Conservation (phyloP, 352 stramenopile genomes). For the Pythium apleroticum region DNA sequence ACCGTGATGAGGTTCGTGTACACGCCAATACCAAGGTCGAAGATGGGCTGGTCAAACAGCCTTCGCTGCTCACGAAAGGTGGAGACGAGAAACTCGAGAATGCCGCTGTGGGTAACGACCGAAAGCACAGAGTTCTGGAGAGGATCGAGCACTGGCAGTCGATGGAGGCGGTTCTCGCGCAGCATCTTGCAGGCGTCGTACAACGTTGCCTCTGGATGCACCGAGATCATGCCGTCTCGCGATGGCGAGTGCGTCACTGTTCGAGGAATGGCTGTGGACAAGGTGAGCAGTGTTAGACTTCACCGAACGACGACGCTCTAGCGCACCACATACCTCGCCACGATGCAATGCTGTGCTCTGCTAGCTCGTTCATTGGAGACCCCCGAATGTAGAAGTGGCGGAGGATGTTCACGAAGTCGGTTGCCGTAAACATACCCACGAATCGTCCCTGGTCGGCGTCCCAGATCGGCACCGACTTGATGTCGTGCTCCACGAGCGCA, state of each 20-base stretch:
- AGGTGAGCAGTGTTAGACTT: background rate
- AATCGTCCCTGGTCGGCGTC: slow-evolving; percentile 94
- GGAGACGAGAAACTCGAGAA: slow-evolving; percentile 96
- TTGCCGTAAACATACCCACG: slow-evolving; percentile 96
- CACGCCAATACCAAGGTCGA: slow-evolving; percentile 94
- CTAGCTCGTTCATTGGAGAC: slow-evolving; percentile 87
- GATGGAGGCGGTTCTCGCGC: slow-evolving; percentile 86
- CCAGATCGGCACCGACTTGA: slow-evolving; percentile 97
- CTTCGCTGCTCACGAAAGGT: slow-evolving; percentile 96
- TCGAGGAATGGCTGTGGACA: slow-evolving; percentile 76
- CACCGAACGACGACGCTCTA: background rate
- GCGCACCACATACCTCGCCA: slow-evolving; percentile 58
- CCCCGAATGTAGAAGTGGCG: slow-evolving; percentile 92
- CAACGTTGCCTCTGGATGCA: slow-evolving; percentile 89
- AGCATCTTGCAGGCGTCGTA: slow-evolving; percentile 91
- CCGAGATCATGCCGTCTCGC: slow-evolving; percentile 69
- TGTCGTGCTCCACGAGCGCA: slow-evolving; percentile 98
- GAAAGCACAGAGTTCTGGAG: slow-evolving; percentile 93
- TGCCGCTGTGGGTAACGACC: slow-evolving; percentile 92
- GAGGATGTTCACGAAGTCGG: slow-evolving; percentile 98
- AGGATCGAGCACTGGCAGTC: slow-evolving; percentile 93
- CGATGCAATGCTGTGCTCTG: slow-evolving; percentile 84
- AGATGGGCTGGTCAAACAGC: slow-evolving; percentile 97
- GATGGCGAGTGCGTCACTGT: slow-evolving; percentile 70
- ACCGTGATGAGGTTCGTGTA: slow-evolving; percentile 94